These are phyloP conservation scores for Graphilbum fragrans DNA, from an alignment of 2,329 filamentous ascomycete genomes.

Conservation along the genomic window DNA sequence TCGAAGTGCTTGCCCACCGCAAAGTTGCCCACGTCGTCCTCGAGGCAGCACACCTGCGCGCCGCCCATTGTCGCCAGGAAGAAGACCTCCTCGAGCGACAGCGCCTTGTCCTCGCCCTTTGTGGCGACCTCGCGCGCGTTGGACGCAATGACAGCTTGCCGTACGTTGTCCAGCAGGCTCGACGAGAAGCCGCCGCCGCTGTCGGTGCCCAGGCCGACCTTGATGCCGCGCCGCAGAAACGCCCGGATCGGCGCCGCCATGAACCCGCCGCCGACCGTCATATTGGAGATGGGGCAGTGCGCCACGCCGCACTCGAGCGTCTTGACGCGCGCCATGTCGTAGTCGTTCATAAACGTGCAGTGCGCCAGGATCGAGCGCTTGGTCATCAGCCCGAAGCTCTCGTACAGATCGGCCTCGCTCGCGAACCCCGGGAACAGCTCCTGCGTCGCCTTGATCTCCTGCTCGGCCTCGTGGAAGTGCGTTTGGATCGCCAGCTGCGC, in stretches of 20 bases:
- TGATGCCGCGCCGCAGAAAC: slow-evolving; percentile 44
- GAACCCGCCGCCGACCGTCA: slow-evolving; percentile 48
- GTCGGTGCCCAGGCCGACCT: slow-evolving; percentile 45
- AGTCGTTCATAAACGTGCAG: slow-evolving; percentile 47
- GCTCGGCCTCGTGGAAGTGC: slow-evolving; percentile 53
- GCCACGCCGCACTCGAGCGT: slow-evolving; percentile 44
- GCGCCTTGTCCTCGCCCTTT: slow-evolving; percentile 25
- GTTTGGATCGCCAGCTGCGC: slow-evolving; percentile 45
- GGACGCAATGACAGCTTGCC: slow-evolving; percentile 44
- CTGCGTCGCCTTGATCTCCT: slow-evolving; percentile 44
- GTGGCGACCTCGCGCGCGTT: slow-evolving; percentile 31
- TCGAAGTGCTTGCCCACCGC: slow-evolving; percentile 34
- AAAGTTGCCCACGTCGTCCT: slow-evolving; percentile 42
- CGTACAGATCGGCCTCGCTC: slow-evolving; percentile 49
- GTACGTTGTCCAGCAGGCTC: slow-evolving; percentile 47
- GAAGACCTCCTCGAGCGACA: slow-evolving; percentile 41
- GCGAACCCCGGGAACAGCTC: slow-evolving; percentile 42
- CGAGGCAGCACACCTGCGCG: slow-evolving; percentile 43
- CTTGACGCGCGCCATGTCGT: slow-evolving; percentile 37
- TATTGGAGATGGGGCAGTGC: slow-evolving; percentile 54
- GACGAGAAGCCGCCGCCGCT: slow-evolving; percentile 38
- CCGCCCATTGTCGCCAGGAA: slow-evolving; percentile 50
- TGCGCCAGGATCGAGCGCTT: slow-evolving; percentile 50
- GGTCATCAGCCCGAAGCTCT: slow-evolving; percentile 39
- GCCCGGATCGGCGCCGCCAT: slow-evolving; percentile 49